These are phyloP conservation scores for Trichoderma arundinaceum DNA, from an alignment of 2,329 filamentous ascomycete species.

Conservation along the genomic window DNA sequence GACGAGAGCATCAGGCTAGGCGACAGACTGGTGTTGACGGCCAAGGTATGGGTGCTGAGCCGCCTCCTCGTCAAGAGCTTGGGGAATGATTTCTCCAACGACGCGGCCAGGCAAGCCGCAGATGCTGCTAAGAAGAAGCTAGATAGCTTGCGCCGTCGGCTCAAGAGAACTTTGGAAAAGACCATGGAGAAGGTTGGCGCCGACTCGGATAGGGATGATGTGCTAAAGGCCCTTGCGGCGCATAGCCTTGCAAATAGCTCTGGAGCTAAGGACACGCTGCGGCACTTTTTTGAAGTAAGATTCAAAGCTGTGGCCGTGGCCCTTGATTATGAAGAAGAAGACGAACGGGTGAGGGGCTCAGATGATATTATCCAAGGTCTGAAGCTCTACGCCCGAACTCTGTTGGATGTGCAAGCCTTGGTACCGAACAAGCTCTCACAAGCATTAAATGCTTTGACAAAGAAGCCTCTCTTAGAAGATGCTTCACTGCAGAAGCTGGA, in stretches of 20 bases:
- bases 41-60: constrained; percentile 78
- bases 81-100: constrained; percentile 52
- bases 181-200: constrained; percentile 68
- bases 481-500: constrained; percentile 67
- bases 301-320: constrained; percentile 69
- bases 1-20: constrained; percentile 47
- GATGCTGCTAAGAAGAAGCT: constrained; percentile 69
- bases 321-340: constrained; percentile 59
- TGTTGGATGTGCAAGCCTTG: constrained; percentile 77
- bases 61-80: constrained; percentile 77
- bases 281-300: constrained; percentile 77
- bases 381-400: constrained; percentile 74
- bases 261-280: constrained; percentile 76
- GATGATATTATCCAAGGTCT: constrained; percentile 68
- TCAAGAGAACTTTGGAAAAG: constrained; percentile 72
- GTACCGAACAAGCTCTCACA: constrained; percentile 75
- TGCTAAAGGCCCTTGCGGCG: constrained; percentile 78
- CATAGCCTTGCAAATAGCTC: constrained; percentile 83
- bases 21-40: constrained; percentile 60
- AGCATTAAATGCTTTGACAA: constrained; percentile 71
- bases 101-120: constrained; percentile 49
- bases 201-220: constrained; percentile 52
- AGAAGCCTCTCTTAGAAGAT: constrained; percentile 74
- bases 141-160: constrained; percentile 63
- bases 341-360: constrained; percentile 47